phyloP scores from a whole-genome alignment of 176 grass and related monocot genomes.

The Paspalum notatum region DNA sequence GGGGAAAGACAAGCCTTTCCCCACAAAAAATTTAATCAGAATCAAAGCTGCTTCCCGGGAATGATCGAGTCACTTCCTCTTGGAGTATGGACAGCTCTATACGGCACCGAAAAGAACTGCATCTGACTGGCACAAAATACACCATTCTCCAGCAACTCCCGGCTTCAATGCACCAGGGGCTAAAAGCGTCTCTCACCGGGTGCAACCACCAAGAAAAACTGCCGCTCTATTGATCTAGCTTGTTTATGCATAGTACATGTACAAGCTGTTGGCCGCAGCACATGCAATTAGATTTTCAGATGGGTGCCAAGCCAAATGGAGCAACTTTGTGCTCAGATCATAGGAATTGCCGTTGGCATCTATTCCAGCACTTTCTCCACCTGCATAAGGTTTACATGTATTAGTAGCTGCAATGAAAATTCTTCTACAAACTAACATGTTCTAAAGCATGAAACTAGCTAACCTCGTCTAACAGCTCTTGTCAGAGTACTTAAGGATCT shows the following conservation, averaged over 20 bases:
- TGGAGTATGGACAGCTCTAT: constrained; percentile 88
- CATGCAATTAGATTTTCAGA: constrained; percentile 85
- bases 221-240: constrained; percentile 25
- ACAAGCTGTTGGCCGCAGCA: constrained; percentile 93
- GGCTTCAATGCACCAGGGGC: constrained; percentile 50
- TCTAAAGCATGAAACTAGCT: constrained; percentile 25
- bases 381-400: constrained; percentile 42
- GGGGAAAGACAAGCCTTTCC: constrained; percentile 59
- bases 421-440: constrained; percentile 21
- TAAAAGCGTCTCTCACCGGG: constrained; percentile 40
- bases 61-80: constrained; percentile 87
- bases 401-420: constrained; percentile 30
- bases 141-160: constrained; percentile 42
- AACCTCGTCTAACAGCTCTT: constrained; percentile 81
- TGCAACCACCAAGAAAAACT: constrained; percentile 58
- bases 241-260: constrained; percentile 93
- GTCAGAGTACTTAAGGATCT: constrained; percentile 61
- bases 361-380: constrained; percentile 60
- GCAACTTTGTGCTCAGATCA: constrained; percentile 82
- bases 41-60: constrained; percentile 94
- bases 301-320: constrained; percentile 97
- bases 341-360: constrained; percentile 79
- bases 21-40: constrained; percentile 61
- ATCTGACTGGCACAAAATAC: constrained; percentile 56
- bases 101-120: constrained; percentile 52